Conservation (phyloP, 2,329 filamentous ascomycete species). For the Lasiodiplodia citricola region DNA sequence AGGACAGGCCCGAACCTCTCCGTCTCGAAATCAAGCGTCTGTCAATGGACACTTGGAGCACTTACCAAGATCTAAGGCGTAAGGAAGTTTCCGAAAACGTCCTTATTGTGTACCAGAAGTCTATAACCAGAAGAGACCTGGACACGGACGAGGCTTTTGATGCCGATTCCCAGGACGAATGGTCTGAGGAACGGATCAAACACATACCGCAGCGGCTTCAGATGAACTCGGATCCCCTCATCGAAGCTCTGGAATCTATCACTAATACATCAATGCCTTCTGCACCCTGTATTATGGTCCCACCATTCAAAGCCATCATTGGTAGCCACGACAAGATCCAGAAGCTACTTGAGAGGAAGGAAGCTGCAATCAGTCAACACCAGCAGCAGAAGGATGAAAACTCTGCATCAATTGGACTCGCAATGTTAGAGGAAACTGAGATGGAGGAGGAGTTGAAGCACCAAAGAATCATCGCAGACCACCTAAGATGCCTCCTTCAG, state of each 20-base stretch:
- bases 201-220: not conserved
- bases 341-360: too few relatives aligned
- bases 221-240: not conserved
- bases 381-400: too few relatives aligned
- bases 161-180: too few relatives aligned
- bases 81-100: not conserved
- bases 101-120: not conserved
- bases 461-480: too few relatives aligned
- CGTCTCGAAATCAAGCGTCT: not conserved
- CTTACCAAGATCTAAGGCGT: not conserved
- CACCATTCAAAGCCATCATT: too few relatives aligned
- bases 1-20: not conserved
- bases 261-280: not conserved
- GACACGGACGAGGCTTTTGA: not conserved
- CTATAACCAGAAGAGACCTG: not conserved
- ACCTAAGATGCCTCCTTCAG: not conserved
- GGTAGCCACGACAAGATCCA: too few relatives aligned
- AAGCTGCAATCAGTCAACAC: too few relatives aligned
- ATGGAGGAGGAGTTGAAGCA: too few relatives aligned
- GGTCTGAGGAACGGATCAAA: too few relatives aligned
- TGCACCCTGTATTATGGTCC: not conserved
- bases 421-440: fast-evolving
- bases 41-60: not conserved
- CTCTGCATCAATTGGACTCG: too few relatives aligned
- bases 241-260: not conserved